These are phyloP conservation scores for rapeseed (Brassica napus) DNA, from an alignment of 345 rosid genomes.

Conservation along the genomic window DNA sequence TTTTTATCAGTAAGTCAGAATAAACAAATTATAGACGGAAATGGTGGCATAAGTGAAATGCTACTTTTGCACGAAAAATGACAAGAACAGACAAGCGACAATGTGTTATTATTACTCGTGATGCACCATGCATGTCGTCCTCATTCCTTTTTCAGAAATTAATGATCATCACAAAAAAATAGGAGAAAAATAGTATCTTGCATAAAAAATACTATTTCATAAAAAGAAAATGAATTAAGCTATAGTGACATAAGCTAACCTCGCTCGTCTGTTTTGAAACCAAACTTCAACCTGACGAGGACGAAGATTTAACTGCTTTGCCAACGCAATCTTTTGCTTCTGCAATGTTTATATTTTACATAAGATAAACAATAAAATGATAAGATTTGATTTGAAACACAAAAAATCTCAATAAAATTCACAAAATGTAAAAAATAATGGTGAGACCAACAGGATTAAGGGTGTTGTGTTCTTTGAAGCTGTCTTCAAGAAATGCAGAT, in stretches of 20 bases:
- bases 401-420: neutral
- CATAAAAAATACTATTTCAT: neutral
- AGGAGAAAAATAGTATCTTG: neutral
- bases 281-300: conserved; percentile 97
- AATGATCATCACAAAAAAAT: conserved; percentile 9
- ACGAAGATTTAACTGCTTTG: conserved; percentile 82
- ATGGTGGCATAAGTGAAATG: conserved; percentile 38
- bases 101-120: conserved; percentile 42
- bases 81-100: conserved; percentile 39
- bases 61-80: conserved; percentile 28
- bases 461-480: conserved; percentile 85
- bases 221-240: neutral
- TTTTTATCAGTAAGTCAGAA: neutral
- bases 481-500: conserved; percentile 92
- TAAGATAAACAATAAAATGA: neutral
- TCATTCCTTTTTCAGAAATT: conserved; percentile 30
- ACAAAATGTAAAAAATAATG: neutral
- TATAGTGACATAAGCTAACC: conserved; percentile 46
- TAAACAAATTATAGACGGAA: neutral
- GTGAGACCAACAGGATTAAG: conserved; percentile 42
- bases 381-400: neutral
- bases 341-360: neutral
- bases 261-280: conserved; percentile 97
- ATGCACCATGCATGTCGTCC: conserved; percentile 32
- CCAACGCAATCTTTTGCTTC: conserved; percentile 78